Evolutionary conservation across 2,329 filamentous ascomycete species (phyloP).

Genomic region (Emergomyces pasteurianus): DNA sequence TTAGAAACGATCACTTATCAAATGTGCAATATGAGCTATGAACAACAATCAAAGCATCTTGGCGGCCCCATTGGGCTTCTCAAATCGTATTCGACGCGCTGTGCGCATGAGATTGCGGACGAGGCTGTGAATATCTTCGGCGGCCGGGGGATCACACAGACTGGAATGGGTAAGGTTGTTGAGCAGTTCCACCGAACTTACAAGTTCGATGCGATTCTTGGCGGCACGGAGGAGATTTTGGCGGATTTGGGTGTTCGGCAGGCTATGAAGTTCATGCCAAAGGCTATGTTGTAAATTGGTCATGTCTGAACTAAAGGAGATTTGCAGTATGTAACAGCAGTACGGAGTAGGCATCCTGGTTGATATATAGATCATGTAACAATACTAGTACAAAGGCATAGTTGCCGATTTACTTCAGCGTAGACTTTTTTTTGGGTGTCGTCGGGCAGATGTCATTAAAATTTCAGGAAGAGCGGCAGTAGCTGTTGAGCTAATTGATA

Average conservation of each 20-base stretch:
- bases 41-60: constrained; percentile 60
- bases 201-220: constrained; percentile 69
- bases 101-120: constrained; percentile 72
- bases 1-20: constrained; percentile 76
- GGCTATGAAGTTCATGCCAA: constrained; percentile 74
- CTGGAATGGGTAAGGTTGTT: constrained; percentile 69
- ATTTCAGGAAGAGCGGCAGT: not conserved
- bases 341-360: not conserved
- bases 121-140: constrained; percentile 79
- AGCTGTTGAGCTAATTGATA: not conserved
- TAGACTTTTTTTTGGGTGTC: not conserved
- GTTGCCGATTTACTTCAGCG: too few relatives aligned
- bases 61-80: constrained; percentile 72
- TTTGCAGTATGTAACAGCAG: not conserved
- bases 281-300: constrained; percentile 56
- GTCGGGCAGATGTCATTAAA: not conserved
- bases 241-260: constrained; percentile 72
- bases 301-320: not conserved
- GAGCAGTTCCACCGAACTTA: constrained; percentile 78
- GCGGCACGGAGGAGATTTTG: constrained; percentile 72
- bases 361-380: not conserved
- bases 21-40: constrained; percentile 76
- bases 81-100: constrained; percentile 65
- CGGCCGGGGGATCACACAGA: constrained; percentile 65
- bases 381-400: not conserved